phyloP scores from a whole-genome alignment of 371 early-diverging fungal genomes.

The Apophysomyces trapeziformis region DNA sequence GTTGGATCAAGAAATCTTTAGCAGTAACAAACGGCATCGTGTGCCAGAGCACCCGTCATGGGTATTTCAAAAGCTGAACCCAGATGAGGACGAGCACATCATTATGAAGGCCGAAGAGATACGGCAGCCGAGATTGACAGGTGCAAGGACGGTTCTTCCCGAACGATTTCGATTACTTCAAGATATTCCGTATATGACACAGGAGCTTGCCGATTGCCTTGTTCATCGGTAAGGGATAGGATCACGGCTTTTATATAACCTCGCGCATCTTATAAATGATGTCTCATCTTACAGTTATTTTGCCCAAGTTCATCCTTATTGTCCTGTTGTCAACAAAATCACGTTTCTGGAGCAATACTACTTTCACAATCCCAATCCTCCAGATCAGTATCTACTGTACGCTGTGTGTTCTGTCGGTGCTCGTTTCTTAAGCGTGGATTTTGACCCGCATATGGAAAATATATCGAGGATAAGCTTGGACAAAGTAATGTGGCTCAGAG shows the following conservation, averaged over 20 bases:
- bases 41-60: slow-evolving; percentile 24
- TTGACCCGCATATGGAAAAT: slow-evolving; percentile 1
- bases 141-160: background rate
- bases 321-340: slow-evolving; percentile 44
- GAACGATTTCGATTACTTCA: slow-evolving; percentile 26
- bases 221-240: slow-evolving; percentile 31
- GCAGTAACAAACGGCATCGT: slow-evolving; percentile 20
- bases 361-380: slow-evolving; percentile 35
- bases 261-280: background rate
- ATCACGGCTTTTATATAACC: too few relatives aligned
- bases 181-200: slow-evolving; percentile 32
- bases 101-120: slow-evolving; percentile 40
- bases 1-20: slow-evolving; percentile 24
- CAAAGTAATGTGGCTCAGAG: slow-evolving; percentile 16
- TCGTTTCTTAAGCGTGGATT: slow-evolving; percentile 17
- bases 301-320: slow-evolving; percentile 32
- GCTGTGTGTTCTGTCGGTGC: slow-evolving; percentile 33
- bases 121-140: background rate
- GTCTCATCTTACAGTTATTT: slow-evolving; percentile 34
- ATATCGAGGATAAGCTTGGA: slow-evolving; percentile 13
- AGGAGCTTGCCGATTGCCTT: slow-evolving; percentile 33
- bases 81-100: slow-evolving; percentile 43
- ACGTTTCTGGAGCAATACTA: slow-evolving; percentile 46
- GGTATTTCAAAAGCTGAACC: slow-evolving; percentile 45
- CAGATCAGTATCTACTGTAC: slow-evolving; percentile 38